Percentiles rank a stretch among this genome's conserved stretches.
Evolutionary conservation across 169 alveolate species (phyloP).

Genomic region (Cryptosporidium tyzzeri): DNA sequence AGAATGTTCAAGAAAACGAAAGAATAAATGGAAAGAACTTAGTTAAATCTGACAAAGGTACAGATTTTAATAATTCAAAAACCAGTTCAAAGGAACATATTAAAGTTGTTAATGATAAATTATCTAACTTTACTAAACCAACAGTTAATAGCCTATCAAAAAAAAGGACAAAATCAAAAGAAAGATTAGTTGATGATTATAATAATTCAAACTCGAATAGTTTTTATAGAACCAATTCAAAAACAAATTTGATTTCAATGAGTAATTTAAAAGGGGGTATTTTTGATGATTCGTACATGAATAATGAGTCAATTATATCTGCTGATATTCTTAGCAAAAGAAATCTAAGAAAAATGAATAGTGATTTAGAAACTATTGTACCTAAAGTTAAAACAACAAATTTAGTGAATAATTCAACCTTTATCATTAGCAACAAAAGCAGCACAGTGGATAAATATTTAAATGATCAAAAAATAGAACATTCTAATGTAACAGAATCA

Average conservation of each 20-base stretch:
- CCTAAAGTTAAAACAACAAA: slow-evolving; percentile 9
- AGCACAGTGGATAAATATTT: background rate
- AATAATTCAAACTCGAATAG: background rate
- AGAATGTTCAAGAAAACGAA: slow-evolving; percentile 8
- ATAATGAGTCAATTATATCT: slow-evolving; percentile 41
- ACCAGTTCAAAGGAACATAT: background rate
- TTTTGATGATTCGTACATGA: slow-evolving; percentile 23
- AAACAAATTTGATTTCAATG: background rate
- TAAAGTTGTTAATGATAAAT: background rate
- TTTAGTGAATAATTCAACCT: slow-evolving; percentile 11
- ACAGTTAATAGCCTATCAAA: slow-evolving; percentile 26
- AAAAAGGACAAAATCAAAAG: slow-evolving; percentile 55
- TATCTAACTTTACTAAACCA: background rate
- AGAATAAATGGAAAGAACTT: background rate
- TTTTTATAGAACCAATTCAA: slow-evolving; percentile 1
- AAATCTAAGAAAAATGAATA: slow-evolving; percentile 31
- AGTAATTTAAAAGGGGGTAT: slow-evolving; percentile 17
- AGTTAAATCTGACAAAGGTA: background rate
- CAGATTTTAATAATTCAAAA: background rate
- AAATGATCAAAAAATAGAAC: background rate
- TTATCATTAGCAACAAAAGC: slow-evolving; percentile 3
- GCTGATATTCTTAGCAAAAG: slow-evolving; percentile 48
- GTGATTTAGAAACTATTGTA: slow-evolving; percentile 7
- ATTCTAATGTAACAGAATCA: background rate
- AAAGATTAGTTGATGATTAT: background rate